Percentiles rank a stretch among this genome's conserved stretches.
Conservation (phyloP, 306 rosid species). For the Astragalus glycyphyllos region DNA sequence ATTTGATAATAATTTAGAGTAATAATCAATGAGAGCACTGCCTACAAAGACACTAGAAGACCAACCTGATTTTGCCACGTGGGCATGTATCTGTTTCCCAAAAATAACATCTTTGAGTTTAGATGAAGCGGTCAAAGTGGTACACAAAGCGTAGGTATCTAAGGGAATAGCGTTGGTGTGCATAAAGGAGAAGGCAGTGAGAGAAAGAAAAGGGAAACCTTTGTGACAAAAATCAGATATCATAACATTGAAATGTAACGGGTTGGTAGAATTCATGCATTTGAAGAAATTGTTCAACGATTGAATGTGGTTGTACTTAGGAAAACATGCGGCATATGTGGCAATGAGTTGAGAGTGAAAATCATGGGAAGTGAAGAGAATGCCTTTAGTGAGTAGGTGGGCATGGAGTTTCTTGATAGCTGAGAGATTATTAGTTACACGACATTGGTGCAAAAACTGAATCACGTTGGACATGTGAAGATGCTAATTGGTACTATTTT, state of each 20-base stretch:
- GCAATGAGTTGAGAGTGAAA: constrained; percentile 56
- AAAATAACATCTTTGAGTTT: constrained; percentile 47
- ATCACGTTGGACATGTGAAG: constrained; percentile 51
- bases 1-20: constrained; percentile 52
- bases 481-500: background rate
- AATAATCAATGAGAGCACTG: constrained; percentile 68
- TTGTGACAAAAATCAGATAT: constrained; percentile 53
- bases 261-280: constrained; percentile 57
- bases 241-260: constrained; percentile 58
- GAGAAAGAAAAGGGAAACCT: constrained; percentile 59
- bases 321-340: constrained; percentile 49
- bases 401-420: constrained; percentile 66
- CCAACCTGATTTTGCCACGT: constrained; percentile 68
- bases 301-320: constrained; percentile 33
- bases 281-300: constrained; percentile 54
- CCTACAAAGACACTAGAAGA: constrained; percentile 71
- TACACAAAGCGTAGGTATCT: constrained; percentile 69
- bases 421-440: constrained; percentile 45
- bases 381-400: constrained; percentile 57
- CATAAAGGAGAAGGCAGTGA: constrained; percentile 68
- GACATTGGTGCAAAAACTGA: constrained; percentile 47
- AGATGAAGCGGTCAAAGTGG: constrained; percentile 65
- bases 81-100: constrained; percentile 64
- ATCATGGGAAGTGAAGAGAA: constrained; percentile 47
- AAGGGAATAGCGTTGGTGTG: constrained; percentile 56